These are phyloP conservation scores for Parachaetomium inaequale DNA, from an alignment of 495 filamentous ascomycete genomes.

Conservation along the genomic window DNA sequence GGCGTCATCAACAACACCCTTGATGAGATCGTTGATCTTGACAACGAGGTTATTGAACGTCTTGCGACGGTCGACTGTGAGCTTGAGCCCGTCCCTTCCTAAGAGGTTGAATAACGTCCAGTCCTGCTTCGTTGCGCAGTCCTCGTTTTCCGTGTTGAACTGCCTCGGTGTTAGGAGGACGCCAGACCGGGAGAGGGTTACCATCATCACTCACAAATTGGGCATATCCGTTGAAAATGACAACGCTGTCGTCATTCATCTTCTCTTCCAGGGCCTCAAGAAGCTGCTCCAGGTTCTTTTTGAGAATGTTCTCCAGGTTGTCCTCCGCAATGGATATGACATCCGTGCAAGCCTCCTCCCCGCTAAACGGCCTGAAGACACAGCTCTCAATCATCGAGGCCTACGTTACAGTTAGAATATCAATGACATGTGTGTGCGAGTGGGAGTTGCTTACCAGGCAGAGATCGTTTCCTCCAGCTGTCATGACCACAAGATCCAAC, in stretches of 20 bases:
- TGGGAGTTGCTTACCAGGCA: constrained; percentile 23
- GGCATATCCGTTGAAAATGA: constrained; percentile 29
- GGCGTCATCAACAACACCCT: constrained; percentile 15
- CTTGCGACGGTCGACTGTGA: constrained; percentile 45
- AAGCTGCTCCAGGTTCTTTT: constrained; percentile 23
- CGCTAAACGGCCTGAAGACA: constrained; percentile 21
- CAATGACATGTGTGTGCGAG: background rate
- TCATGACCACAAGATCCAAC: constrained; percentile 33
- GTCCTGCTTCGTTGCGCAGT: background rate
- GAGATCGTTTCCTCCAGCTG: constrained; percentile 36
- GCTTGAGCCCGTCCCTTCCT: background rate
- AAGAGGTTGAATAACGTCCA: background rate
- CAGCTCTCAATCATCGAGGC: constrained; percentile 26
- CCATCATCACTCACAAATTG: constrained; percentile 14
- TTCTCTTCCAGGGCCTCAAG: constrained; percentile 21
- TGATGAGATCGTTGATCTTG: constrained; percentile 25
- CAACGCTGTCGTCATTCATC: constrained; percentile 25
- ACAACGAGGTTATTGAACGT: constrained; percentile 34
- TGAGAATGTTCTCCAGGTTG: constrained; percentile 25
- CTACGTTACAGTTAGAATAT: background rate
- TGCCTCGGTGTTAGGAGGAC: background rate
- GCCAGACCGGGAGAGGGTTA: background rate
- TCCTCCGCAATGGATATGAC: constrained; percentile 23
- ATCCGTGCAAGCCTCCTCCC: constrained; percentile 21
- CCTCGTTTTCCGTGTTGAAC: background rate